phyloP scores from a whole-genome alignment of 495 filamentous ascomycete genomes.

The Hypoxylon lienhwacheense region DNA sequence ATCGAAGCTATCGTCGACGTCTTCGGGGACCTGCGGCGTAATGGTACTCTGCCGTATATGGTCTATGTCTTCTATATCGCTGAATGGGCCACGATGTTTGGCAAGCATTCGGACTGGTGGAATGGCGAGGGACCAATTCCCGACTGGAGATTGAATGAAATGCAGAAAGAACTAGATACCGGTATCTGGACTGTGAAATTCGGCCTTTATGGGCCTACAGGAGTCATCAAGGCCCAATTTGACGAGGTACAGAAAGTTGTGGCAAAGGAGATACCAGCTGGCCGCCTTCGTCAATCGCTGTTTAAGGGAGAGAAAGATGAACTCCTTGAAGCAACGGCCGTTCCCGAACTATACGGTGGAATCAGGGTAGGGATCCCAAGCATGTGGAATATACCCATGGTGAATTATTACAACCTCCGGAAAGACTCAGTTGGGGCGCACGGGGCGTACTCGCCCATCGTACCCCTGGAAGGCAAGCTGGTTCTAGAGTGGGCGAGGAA shows the following conservation, averaged over 20 bases:
- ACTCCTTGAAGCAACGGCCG: conserved; percentile 43
- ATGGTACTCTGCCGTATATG: conserved; percentile 43
- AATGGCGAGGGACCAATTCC: conserved; percentile 49
- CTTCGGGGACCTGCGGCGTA: conserved; percentile 44
- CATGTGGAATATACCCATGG: conserved; percentile 47
- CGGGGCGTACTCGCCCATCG: conserved; percentile 48
- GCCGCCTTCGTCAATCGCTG: conserved; percentile 41
- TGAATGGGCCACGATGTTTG: conserved; percentile 52
- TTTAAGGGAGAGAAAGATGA: conserved; percentile 43
- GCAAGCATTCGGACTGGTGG: conserved; percentile 51
- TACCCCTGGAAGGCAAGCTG: conserved; percentile 43
- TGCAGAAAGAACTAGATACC: conserved; percentile 46
- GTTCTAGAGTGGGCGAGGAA: conserved; percentile 46
- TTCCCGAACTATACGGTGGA: conserved; percentile 42
- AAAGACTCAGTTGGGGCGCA: conserved; percentile 44
- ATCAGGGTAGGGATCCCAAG: conserved; percentile 46
- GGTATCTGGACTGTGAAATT: conserved; percentile 53
- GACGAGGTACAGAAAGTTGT: conserved; percentile 47
- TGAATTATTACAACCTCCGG: conserved; percentile 42
- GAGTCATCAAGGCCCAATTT: conserved; percentile 50
- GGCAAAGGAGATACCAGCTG: conserved; percentile 39
- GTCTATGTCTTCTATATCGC: conserved; percentile 52
- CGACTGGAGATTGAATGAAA: conserved; percentile 47
- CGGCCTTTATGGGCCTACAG: conserved; percentile 50
- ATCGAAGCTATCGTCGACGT: conserved; percentile 46